Conservation (phyloP, 306 rosid genomes). For the Morella rubra region DNA sequence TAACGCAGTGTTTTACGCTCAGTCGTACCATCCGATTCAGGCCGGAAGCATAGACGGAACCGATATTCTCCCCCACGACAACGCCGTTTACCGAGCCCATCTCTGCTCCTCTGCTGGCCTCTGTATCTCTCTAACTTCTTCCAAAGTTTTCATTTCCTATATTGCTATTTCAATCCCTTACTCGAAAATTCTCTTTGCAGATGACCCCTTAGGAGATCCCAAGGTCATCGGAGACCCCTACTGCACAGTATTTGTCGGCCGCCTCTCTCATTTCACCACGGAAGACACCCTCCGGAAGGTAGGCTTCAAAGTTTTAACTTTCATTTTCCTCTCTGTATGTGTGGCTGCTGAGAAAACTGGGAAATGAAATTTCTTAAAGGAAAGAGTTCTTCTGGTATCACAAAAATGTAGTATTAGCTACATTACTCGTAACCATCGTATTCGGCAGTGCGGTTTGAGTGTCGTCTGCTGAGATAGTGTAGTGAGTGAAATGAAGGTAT, state of each 20-base stretch:
- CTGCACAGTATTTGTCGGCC: constrained; percentile 72
- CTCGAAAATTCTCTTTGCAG: constrained; percentile 36
- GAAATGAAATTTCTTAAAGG: too few relatives aligned
- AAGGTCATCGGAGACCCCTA: constrained; percentile 75
- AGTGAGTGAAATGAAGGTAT: too few relatives aligned
- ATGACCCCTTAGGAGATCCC: constrained; percentile 81
- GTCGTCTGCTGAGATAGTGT: too few relatives aligned
- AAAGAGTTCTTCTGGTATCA: too few relatives aligned
- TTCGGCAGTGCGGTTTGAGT: too few relatives aligned
- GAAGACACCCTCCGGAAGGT: constrained; percentile 67
- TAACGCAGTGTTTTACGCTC: constrained; percentile 73
- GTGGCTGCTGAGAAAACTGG: constrained; percentile 1
- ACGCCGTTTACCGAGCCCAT: constrained; percentile 70
- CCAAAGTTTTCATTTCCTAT: not conserved
- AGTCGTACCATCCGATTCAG: constrained; percentile 78
- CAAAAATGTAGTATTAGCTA: too few relatives aligned
- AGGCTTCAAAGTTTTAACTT: not conserved
- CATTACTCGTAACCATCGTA: too few relatives aligned
- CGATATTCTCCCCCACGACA: constrained; percentile 77
- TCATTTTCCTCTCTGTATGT: not conserved
- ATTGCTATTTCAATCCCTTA: not conserved
- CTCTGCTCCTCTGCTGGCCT: constrained; percentile 78
- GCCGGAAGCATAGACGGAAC: constrained; percentile 97
- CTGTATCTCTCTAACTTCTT: constrained; percentile 27
- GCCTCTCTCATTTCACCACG: constrained; percentile 69